Evolutionary conservation across 1,139 yeast genomes (phyloP), one percentile per base, ranked within the genome.

Genomic region (Suhomyces terraborum): DNA sequence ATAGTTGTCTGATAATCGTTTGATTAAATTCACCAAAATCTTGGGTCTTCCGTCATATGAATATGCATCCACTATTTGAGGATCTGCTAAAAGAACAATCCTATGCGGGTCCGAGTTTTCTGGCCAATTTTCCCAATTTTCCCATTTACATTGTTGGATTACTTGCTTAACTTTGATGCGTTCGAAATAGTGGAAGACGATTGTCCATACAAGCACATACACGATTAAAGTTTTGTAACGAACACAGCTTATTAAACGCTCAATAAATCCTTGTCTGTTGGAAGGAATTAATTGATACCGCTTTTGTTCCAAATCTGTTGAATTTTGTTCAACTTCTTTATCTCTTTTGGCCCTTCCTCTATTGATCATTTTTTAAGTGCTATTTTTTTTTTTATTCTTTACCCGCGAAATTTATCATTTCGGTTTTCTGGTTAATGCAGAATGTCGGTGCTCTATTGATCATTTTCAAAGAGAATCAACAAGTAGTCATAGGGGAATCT

Each of bases 51-150:
- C 74, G 4, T 86, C 85, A 54, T 84, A 84, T 0, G 93, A 81
- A 57, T 83, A 77, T 36, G 73, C 82, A 56, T 93, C 98, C 50
- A 91, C 85, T 31, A 93, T 72, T 59, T 93, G 98, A 0, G 98
- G 98, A 58, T 93, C 98, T 0, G 97, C 98, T 33, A 88, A 71
- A 13, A 93, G 59, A 0, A 86, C 84, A 2, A 91, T 69, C 38
- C 83, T 75, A 51, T 83, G 82, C 0, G 88, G 80, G 1, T 53
- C 49, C 0, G 59, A 54, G 4, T 46, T 48, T 6, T 59, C 48
- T 5, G 58, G 59, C 83, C 84, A 79, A 2, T 56, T 37, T 48
- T 84, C 88, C 88, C 91, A 82, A 0, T 59, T 58, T 3, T 61
- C 47, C 95, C 95, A 88, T 5, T 62, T 54, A 53, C 96, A 88